Evolutionary conservation across 192 early-diverging fungal species (phyloP).

Genomic region (Coemansia sp.): DNA sequence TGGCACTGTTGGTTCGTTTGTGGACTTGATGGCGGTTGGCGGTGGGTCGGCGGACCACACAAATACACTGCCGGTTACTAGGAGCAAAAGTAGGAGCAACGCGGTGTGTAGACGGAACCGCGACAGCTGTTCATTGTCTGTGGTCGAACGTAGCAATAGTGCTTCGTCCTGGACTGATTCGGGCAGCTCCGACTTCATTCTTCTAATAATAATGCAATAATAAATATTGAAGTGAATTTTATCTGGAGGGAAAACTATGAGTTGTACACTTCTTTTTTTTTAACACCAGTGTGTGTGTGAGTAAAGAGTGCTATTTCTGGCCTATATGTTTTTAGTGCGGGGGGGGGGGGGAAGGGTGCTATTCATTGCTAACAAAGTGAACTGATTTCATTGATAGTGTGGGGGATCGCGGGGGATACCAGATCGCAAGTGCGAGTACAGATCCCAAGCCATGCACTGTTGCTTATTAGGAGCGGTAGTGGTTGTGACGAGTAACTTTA

Average conservation of each 20-base stretch:
- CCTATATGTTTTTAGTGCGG: too few relatives aligned
- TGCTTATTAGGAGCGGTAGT: too few relatives aligned
- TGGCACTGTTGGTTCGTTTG: background rate
- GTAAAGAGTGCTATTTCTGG: too few relatives aligned
- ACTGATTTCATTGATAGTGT: too few relatives aligned
- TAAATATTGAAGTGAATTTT: background rate
- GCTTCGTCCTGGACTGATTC: slow-evolving; percentile 8
- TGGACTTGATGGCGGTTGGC: background rate
- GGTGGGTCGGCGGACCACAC: background rate
- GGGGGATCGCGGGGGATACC: too few relatives aligned
- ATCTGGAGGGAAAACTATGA: background rate
- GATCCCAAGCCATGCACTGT: too few relatives aligned
- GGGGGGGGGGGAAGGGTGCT: too few relatives aligned
- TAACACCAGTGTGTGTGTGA: too few relatives aligned
- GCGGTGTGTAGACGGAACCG: background rate
- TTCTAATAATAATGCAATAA: background rate
- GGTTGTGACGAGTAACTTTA: too few relatives aligned
- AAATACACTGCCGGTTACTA: background rate
- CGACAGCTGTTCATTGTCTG: background rate
- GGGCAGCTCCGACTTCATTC: slow-evolving; percentile 1
- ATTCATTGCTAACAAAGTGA: too few relatives aligned
- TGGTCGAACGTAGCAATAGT: background rate
- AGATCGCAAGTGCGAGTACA: too few relatives aligned
- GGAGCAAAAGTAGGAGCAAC: background rate
- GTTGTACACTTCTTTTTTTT: too few relatives aligned